Conservation (phyloP, 495 filamentous ascomycete species). For the Poronia punctata region DNA sequence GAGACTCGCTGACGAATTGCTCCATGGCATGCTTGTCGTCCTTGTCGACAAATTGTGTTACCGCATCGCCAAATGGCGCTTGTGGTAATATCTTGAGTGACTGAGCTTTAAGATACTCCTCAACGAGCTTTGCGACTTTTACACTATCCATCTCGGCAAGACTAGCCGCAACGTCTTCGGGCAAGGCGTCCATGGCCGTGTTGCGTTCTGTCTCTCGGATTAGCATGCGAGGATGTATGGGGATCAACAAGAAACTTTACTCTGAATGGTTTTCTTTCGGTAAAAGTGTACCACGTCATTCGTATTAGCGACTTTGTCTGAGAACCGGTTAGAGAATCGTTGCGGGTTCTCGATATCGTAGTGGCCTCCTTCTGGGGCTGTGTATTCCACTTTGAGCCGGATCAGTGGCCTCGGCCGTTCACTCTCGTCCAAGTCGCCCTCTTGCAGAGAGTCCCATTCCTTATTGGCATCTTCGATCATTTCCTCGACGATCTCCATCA, state of each 20-base stretch:
- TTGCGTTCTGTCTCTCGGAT: conserved; percentile 16
- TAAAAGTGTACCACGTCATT: conserved; percentile 93
- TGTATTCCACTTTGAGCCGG: conserved; percentile 83
- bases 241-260: conserved; percentile 24
- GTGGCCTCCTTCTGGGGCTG: conserved; percentile 75
- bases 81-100: conserved; percentile 85
- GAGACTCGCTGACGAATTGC: conserved; percentile 74
- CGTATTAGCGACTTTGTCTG: conserved; percentile 81
- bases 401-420: conserved; percentile 76
- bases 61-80: conserved; percentile 86
- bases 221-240: conserved; percentile 22
- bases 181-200: conserved; percentile 40
- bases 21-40: conserved; percentile 93
- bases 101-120: conserved; percentile 71
- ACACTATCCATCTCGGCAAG: conserved; percentile 62
- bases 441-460: conserved; percentile 72
- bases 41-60: conserved; percentile 89
- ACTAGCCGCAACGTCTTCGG: conserved; percentile 53
- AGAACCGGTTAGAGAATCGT: conserved; percentile 90
- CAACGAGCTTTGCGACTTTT: conserved; percentile 80
- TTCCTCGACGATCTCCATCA: conserved; percentile 71
- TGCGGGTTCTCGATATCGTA: conserved; percentile 96
- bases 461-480: conserved; percentile 78
- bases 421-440: conserved; percentile 43
- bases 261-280: conserved; percentile 62